phyloP scores from a whole-genome alignment of 768 basidiomycete genomes.

The Collybiopsis confluens region DNA sequence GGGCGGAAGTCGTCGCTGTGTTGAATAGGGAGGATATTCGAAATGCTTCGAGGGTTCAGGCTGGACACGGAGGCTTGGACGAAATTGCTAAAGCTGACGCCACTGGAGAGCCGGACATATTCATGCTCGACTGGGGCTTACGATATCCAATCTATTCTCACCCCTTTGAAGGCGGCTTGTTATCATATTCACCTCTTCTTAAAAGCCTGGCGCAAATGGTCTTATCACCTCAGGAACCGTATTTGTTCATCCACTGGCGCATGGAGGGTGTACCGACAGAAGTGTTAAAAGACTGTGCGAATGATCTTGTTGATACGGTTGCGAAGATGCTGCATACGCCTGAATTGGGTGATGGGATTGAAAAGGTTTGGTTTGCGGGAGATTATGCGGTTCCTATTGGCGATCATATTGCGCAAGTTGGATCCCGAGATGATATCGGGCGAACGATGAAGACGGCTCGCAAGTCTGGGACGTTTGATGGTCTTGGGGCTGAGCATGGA shows the following conservation, averaged over 20 bases:
- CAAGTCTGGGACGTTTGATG: conserved; percentile 46
- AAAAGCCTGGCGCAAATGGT: conserved; percentile 35
- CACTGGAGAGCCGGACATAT: conserved; percentile 29
- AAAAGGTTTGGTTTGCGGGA: conserved; percentile 51
- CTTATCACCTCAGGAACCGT: conserved; percentile 28
- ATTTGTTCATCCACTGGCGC: conserved; percentile 53
- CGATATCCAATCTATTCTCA: conserved; percentile 40
- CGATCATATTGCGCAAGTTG: conserved; percentile 7
- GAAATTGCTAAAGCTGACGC: no score
- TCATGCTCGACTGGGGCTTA: conserved; percentile 51
- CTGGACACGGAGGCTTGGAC: not conserved
- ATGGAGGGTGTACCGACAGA: conserved; percentile 45
- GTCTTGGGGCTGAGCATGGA: conserved; percentile 36
- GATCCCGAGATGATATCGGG: no score
- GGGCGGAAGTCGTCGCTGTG: not conserved
- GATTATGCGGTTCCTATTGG: conserved; percentile 40
- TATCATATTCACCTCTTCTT: conserved; percentile 43
- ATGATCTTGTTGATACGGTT: conserved; percentile 43
- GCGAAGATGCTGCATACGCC: conserved; percentile 24
- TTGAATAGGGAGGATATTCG: not conserved
- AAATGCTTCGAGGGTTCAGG: not conserved
- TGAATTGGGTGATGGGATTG: conserved; percentile 25
- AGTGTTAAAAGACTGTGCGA: conserved; percentile 43
- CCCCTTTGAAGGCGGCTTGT: conserved; percentile 10
- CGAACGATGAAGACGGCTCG: no score